Evolutionary conservation across 169 alveolate genomes (phyloP).

Genomic region (Cryptosporidium meleagridis): DNA sequence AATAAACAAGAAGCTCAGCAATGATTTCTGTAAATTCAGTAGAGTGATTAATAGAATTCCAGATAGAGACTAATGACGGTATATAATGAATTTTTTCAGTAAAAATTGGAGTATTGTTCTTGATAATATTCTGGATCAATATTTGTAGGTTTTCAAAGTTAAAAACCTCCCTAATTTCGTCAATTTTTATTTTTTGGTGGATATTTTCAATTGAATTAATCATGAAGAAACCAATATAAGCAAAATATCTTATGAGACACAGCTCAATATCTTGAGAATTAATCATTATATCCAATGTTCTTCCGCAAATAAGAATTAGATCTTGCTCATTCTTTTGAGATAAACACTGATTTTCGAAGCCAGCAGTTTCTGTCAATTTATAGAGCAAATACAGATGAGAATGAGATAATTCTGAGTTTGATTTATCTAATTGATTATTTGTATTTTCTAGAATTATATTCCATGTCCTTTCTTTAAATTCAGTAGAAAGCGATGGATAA

Average conservation of each 20-base stretch:
- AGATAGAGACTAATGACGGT: conserved; percentile 44
- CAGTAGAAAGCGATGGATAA: background rate
- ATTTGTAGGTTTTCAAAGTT: background rate
- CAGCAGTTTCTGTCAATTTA: background rate
- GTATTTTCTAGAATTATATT: background rate
- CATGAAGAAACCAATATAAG: conserved; percentile 23
- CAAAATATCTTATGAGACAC: background rate
- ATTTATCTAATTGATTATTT: background rate
- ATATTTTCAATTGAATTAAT: background rate
- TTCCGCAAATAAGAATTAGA: background rate
- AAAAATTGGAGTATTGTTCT: background rate
- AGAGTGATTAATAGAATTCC: conserved; percentile 14
- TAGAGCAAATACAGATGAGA: background rate
- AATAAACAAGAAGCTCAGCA: conserved; percentile 7
- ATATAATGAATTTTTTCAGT: conserved; percentile 8
- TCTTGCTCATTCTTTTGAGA: conserved; percentile 2
- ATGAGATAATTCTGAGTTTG: background rate
- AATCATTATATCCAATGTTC: background rate
- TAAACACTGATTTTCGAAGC: background rate
- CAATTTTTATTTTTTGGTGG: background rate
- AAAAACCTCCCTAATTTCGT: background rate
- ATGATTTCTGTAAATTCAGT: background rate
- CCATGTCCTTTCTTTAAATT: conserved; percentile 11
- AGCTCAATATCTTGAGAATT: background rate
- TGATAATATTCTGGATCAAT: background rate